Evolutionary conservation across 2,329 filamentous ascomycete genomes (phyloP), one percentile per base, ranked within the genome.

Genomic region (Cercospora sesami): DNA sequence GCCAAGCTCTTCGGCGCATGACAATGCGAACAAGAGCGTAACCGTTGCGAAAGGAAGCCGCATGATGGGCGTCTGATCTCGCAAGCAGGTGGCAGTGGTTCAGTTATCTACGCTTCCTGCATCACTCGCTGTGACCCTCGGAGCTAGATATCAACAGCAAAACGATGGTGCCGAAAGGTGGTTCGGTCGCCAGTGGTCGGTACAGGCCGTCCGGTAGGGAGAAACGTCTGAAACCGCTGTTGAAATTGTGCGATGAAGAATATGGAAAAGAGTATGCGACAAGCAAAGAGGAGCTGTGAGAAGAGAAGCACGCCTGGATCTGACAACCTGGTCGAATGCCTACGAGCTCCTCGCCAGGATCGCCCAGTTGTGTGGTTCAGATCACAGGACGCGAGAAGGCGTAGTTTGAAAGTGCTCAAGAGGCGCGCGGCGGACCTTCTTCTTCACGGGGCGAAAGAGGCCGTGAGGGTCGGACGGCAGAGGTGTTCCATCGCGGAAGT

Each of bases 1-100:
- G n/a, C 42, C 63, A 5, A 68, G 51, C 26, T 63, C 63, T 36
- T 65, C 63, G 8, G 67, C 67, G 51, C 63, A 63, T 33, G 59
- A 62, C 5, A 68, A 63, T 36, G 63, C 60, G 45, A 45, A 64
- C 9, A 65, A 31, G 26, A 68, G 28, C 10, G 42, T 63, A 51
- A 63, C 14, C 18, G 58, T 23, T 5, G 53, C 39, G 39, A 53
- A 28, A 28, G 33, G 59, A 31, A 68, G 33, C 31, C 63, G 67
- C 67, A 68, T 68, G 26, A 21, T 66, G 10, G n/a, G n/a, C 31
- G 48, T 45, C 14, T 21, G 48, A 31, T 16, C 30, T 33, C 28
- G 23, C 45, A 30, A 42, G 31, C 31, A 60, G 30, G 36, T 53
- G 58, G 53, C 26, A 33, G 33, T 36, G 39, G 21, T 26, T 30